Conservation (phyloP, 495 filamentous ascomycete genomes). For the Opeltia flavorubescens region DNA sequence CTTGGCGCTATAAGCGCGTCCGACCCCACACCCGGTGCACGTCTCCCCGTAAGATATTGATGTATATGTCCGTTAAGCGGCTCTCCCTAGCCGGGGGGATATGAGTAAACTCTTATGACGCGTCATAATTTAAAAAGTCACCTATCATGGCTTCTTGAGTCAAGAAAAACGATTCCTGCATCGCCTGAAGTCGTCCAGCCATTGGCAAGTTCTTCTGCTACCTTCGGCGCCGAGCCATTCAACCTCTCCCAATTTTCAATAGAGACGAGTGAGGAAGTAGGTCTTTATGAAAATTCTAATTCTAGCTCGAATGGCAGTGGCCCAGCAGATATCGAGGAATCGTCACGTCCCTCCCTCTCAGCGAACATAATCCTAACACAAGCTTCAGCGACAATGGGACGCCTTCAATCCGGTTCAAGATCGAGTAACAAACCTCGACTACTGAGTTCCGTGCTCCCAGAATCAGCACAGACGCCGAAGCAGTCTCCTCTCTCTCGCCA, state of each 20-base stretch:
- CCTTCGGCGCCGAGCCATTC: background rate
- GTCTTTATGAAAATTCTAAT: background rate
- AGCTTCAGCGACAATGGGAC: conserved; percentile 36
- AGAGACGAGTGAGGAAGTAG: background rate
- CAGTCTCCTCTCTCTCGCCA: conserved; percentile 3
- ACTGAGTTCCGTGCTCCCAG: conserved; percentile 23
- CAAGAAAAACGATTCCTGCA: background rate
- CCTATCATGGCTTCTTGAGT: conserved; percentile 1
- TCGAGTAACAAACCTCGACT: conserved; percentile 38
- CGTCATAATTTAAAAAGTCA: background rate
- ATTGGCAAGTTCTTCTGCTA: background rate
- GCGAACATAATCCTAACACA: background rate
- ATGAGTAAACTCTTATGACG: conserved; percentile 1
- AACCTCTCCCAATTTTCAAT: background rate
- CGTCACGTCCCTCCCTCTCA: background rate
- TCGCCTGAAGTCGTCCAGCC: background rate
- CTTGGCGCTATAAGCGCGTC: background rate
- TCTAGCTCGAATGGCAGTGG: background rate
- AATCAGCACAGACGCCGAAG: conserved; percentile 11
- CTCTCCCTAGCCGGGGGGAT: no score
- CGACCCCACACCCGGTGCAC: background rate
- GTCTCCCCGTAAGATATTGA: background rate
- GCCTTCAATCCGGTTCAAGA: conserved; percentile 35
- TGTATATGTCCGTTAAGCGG: no score
- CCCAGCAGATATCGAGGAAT: background rate